phyloP scores from a whole-genome alignment of 2,329 filamentous ascomycete species.

The Alternaria viburni region DNA sequence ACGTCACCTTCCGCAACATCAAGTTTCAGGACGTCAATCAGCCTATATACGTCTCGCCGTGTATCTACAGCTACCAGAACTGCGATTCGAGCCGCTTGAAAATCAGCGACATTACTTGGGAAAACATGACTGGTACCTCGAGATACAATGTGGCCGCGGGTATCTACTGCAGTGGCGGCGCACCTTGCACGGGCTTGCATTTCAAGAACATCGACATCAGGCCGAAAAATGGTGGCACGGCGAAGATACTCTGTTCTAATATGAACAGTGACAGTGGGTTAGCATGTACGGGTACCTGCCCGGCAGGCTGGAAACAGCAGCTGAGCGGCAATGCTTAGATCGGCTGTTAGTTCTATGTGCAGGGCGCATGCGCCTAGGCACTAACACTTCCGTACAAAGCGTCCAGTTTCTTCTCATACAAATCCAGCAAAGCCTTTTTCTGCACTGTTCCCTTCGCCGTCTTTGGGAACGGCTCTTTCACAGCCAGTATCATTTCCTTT shows the following conservation, averaged over 20 bases:
- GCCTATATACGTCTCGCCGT: slow-evolving; percentile 57
- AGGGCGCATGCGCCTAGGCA: neutral
- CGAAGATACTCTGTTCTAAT: slow-evolving; percentile 34
- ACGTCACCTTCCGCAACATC: slow-evolving; percentile 54
- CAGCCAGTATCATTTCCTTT: slow-evolving; percentile 52
- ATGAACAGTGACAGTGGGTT: slow-evolving; percentile 37
- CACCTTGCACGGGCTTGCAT: slow-evolving; percentile 54
- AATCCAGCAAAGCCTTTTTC: slow-evolving; percentile 47
- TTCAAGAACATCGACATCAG: slow-evolving; percentile 57
- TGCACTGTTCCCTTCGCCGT: slow-evolving; percentile 57
- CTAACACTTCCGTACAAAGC: slow-evolving; percentile 2
- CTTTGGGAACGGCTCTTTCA: slow-evolving; percentile 53
- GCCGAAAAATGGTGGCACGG: slow-evolving; percentile 31
- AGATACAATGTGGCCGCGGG: slow-evolving; percentile 53
- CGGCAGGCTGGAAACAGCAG: slow-evolving; percentile 31
- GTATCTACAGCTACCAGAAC: slow-evolving; percentile 51
- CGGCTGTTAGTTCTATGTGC: neutral
- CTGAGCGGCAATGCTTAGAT: slow-evolving; percentile 29
- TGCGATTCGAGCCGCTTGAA: slow-evolving; percentile 33
- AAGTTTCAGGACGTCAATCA: slow-evolving; percentile 51
- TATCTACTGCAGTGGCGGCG: slow-evolving; percentile 47
- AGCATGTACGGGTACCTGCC: slow-evolving; percentile 34
- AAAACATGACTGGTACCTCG: slow-evolving; percentile 57
- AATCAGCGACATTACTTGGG: slow-evolving; percentile 57
- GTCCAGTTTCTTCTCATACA: slow-evolving; percentile 42